Conservation (phyloP, 176 grass and related monocot species). For the Rhynchospora breviuscula region DNA sequence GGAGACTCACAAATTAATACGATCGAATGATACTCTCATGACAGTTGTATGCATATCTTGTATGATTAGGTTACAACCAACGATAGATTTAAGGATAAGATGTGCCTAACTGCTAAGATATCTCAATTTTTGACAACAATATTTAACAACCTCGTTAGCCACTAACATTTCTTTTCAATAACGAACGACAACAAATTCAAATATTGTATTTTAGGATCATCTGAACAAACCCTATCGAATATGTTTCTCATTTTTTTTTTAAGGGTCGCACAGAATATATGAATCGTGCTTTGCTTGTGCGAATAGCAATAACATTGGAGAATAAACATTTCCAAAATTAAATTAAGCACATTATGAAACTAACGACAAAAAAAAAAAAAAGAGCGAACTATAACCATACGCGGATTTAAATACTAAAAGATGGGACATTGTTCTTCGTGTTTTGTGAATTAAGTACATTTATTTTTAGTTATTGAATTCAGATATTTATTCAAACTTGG, state of each 20-base stretch:
- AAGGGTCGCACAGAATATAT: too few species aligned
- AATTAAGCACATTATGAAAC: too few species aligned
- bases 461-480: too few species aligned
- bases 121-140: not conserved
- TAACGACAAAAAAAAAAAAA: too few species aligned
- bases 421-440: too few species aligned
- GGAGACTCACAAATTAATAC: not conserved
- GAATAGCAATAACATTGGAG: too few species aligned
- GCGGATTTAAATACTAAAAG: too few species aligned
- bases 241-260: not conserved
- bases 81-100: not conserved
- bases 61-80: not conserved
- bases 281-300: too few species aligned
- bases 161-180: not conserved
- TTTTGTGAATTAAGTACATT: too few species aligned
- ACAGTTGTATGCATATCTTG: not conserved
- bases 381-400: too few species aligned
- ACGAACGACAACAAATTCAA: not conserved
- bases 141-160: not conserved
- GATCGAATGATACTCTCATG: not conserved
- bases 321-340: too few species aligned
- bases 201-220: not conserved
- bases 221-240: not conserved
- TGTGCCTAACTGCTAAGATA: not conserved
- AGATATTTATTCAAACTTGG: too few species aligned